A percentile compares a stretch with the other conserved stretches of the same genome.
Conservation (phyloP, 116 monocot genomes). For the Iris pallida region DNA sequence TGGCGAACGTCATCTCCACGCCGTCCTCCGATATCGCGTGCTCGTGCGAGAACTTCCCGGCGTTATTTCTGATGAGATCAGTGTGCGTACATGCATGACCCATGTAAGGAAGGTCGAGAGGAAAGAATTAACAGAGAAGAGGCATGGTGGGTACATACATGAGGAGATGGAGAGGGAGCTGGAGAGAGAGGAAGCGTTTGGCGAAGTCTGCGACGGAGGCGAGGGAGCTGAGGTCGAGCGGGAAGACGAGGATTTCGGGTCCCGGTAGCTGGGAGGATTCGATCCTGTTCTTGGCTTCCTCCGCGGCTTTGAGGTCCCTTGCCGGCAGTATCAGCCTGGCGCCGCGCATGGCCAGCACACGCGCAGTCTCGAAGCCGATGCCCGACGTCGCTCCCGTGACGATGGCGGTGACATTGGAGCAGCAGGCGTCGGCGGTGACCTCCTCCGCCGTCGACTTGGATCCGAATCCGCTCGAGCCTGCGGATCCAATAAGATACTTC, state of each 20-base stretch:
- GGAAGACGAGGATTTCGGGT: conserved; percentile 46
- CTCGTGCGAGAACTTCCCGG: conserved; percentile 57
- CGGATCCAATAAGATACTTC: conserved; percentile 58
- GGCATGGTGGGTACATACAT: conserved; percentile 27
- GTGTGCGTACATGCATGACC: too few relatives aligned
- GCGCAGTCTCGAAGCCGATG: conserved; percentile 67
- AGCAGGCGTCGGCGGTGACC: conserved; percentile 36
- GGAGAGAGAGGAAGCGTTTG: conserved; percentile 38
- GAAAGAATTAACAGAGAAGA: too few relatives aligned
- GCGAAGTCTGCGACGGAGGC: conserved; percentile 57
- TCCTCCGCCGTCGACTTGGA: conserved; percentile 65
- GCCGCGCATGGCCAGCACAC: conserved; percentile 60
- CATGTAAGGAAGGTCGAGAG: too few relatives aligned
- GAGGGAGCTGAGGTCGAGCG: conserved; percentile 73
- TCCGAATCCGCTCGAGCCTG: conserved; percentile 64
- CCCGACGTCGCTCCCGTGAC: conserved; percentile 77
- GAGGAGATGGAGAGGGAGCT: conserved; percentile 70
- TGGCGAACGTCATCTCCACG: conserved; percentile 72
- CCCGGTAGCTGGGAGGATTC: conserved; percentile 16
- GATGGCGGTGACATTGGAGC: conserved; percentile 49
- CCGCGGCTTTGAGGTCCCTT: conserved; percentile 41
- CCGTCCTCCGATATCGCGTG: conserved; percentile 54
- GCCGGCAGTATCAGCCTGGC: conserved; percentile 62
- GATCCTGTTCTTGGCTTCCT: conserved; percentile 32
- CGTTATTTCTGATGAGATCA: conserved; percentile 69